A percentile compares a stretch with the other conserved stretches of the same genome.
Conservation (phyloP, 208 protist species). For the Trypanosomatidae sp. region DNA sequence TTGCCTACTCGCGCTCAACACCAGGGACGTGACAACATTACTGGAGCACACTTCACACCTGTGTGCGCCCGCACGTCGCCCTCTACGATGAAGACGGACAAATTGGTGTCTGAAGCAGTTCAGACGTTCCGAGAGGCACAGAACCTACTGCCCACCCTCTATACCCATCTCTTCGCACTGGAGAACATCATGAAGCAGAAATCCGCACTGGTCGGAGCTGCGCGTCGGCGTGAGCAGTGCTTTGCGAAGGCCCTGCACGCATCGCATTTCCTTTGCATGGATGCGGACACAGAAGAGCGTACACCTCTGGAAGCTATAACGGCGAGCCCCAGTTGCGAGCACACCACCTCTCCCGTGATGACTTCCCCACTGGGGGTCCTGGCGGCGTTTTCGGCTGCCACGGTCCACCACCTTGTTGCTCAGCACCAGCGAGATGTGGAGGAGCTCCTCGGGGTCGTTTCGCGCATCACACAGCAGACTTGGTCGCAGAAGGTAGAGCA, state of each 20-base stretch:
- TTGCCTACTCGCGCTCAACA: neutral
- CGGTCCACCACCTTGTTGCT: constrained; percentile 46
- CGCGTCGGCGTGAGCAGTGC: constrained; percentile 34
- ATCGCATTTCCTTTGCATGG: constrained; percentile 3
- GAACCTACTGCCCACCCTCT: constrained; percentile 49
- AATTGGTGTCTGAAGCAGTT: constrained; percentile 29
- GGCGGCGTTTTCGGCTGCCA: constrained; percentile 34
- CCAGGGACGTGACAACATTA: neutral
- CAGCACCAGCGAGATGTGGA: constrained; percentile 59
- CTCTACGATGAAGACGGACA: constrained; percentile 8
- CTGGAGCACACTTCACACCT: neutral
- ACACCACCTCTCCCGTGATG: constrained; percentile 16
- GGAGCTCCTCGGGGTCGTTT: constrained; percentile 41
- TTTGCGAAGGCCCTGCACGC: constrained; percentile 9
- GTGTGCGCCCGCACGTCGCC: neutral
- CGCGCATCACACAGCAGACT: constrained; percentile 38
- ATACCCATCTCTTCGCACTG: constrained; percentile 48
- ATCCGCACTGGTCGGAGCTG: constrained; percentile 36
- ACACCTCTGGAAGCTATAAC: neutral
- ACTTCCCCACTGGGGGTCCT: constrained; percentile 63
- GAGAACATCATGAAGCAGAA: constrained; percentile 58
- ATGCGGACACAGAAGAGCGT: constrained; percentile 1
- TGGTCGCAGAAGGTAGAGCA: constrained; percentile 47
- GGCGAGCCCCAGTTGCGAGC: constrained; percentile 5
- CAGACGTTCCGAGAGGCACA: constrained; percentile 70